A percentile compares a stretch with the other conserved stretches of the same genome.
Evolutionary conservation across 1,139 yeast genomes (phyloP).

Genomic region (Groenewaldozyma auringiensis): DNA sequence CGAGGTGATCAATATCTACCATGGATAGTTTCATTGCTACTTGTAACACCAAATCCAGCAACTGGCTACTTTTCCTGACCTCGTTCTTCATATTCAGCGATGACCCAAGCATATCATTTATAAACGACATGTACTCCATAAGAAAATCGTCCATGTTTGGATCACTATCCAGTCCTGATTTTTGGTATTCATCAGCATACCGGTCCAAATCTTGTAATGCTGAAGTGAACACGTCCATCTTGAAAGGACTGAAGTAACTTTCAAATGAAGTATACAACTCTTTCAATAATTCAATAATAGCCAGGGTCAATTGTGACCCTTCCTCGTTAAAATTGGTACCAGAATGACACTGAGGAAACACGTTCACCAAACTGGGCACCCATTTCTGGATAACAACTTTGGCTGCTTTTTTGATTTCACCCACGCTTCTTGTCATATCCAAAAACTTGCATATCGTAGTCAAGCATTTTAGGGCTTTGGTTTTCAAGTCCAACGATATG

Average conservation of each 20-base stretch:
- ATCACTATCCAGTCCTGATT: not conserved
- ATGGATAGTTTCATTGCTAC: not conserved
- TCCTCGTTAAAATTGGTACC: too few relatives aligned
- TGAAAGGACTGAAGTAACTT: not conserved
- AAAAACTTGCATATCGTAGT: constrained; percentile 2
- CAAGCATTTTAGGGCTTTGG: constrained; percentile 8
- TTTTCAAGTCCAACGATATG: not conserved
- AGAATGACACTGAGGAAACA: not conserved
- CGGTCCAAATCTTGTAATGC: not conserved
- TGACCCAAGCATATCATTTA: not conserved
- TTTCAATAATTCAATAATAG: not conserved
- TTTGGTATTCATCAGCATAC: not conserved
- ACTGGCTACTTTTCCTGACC: not conserved
- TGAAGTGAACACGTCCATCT: not conserved
- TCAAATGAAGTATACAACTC: not conserved
- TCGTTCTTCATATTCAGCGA: not conserved
- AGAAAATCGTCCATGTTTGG: not conserved
- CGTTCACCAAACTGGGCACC: not conserved
- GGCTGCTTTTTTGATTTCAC: not conserved
- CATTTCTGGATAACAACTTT: not conserved
- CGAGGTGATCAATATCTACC: not conserved
- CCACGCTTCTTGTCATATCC: not conserved
- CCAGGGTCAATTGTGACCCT: not conserved
- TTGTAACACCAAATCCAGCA: not conserved
- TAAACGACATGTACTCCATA: not conserved